These are phyloP conservation scores for Thielaviopsis populi DNA, from an alignment of 2,329 filamentous ascomycete species.

Conservation along the genomic window DNA sequence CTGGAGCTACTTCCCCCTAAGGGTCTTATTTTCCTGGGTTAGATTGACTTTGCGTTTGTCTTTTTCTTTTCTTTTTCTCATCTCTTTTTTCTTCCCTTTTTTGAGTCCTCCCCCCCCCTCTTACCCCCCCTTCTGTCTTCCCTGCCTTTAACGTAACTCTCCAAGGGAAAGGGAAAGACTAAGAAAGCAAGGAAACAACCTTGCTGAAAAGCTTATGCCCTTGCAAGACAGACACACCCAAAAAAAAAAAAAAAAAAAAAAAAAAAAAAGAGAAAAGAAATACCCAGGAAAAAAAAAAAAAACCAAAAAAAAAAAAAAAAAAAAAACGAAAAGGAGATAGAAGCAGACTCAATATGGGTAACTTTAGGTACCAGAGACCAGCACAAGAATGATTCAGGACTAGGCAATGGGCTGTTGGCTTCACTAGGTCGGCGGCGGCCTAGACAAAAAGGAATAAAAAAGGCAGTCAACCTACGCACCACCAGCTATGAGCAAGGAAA, in stretches of 20 bases:
- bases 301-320: no score
- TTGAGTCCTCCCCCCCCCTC: neutral
- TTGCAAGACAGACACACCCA: neutral
- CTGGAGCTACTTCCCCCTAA: neutral
- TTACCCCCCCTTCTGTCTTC: neutral
- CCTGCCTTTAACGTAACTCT: neutral
- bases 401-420: neutral
- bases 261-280: no score
- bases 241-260: neutral
- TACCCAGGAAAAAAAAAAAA: no score
- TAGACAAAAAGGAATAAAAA: neutral
- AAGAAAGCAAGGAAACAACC: neutral
- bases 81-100: neutral
- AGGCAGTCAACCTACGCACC: neutral
- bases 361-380: neutral
- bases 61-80: no score
- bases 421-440: neutral
- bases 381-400: neutral
- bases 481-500: slow-evolving; percentile 1
- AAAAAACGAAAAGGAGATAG: no score
- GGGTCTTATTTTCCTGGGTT: neutral
- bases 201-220: neutral
- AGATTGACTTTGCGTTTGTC: no score
- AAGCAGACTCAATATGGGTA: neutral
- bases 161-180: neutral